Conservation (phyloP, 306 rosid genomes). For the Leucaena leucocephala region DNA sequence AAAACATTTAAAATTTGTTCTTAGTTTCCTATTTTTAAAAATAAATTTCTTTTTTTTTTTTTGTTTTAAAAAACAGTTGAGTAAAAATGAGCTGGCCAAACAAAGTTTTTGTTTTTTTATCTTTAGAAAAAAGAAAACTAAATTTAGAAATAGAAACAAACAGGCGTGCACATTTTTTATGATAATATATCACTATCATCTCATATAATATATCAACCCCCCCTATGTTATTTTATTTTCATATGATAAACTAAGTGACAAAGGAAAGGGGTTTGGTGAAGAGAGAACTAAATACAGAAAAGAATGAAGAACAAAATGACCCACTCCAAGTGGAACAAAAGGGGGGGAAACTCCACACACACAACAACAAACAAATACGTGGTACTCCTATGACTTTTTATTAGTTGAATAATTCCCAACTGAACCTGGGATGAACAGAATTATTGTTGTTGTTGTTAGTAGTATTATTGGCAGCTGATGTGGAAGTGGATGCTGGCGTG, state of each 20-base stretch:
- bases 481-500: background rate
- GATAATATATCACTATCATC: background rate
- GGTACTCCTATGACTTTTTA: constrained; percentile 18
- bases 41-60: no score
- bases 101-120: no score
- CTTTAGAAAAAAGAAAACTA: no score
- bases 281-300: constrained; percentile 87
- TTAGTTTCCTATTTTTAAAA: no score
- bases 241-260: constrained; percentile 45
- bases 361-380: constrained; percentile 32
- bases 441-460: constrained; percentile 38
- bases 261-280: constrained; percentile 47
- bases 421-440: constrained; percentile 66
- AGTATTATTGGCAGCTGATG: background rate
- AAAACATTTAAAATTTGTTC: no score
- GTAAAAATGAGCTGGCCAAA: no score
- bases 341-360: constrained; percentile 49
- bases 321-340: constrained; percentile 13
- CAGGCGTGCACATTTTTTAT: background rate
- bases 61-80: no score
- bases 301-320: constrained; percentile 58
- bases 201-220: constrained; percentile 44
- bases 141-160: no score
- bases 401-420: constrained; percentile 83
- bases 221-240: constrained; percentile 48